phyloP scores from a whole-genome alignment of 495 filamentous ascomycete species.

The Trichoderma gamsii region DNA sequence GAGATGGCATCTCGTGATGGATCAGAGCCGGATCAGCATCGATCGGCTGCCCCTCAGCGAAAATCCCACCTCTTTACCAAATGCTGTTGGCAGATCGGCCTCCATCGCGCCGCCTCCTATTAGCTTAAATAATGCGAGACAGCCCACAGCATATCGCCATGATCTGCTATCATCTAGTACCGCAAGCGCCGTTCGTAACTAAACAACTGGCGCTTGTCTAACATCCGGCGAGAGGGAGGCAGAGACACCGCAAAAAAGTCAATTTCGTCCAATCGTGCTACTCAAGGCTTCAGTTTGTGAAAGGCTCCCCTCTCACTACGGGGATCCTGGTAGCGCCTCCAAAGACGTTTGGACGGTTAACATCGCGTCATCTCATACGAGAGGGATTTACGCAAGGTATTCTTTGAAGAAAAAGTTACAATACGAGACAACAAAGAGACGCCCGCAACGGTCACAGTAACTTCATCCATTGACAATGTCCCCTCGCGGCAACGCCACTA shows the following conservation, averaged over 20 bases:
- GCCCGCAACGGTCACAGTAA: not conserved
- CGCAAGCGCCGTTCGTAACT: not conserved
- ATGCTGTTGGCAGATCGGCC: not conserved
- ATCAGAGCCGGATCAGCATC: not conserved
- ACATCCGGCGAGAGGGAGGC: not conserved
- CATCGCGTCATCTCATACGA: not conserved
- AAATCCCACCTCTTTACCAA: not conserved
- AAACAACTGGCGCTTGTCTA: not conserved
- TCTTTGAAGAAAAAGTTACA: not conserved
- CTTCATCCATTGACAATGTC: not conserved
- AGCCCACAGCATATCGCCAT: conserved; percentile 5
- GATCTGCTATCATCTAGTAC: not conserved
- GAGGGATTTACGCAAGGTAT: too few species aligned
- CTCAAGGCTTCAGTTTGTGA: not conserved
- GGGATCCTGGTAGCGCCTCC: not conserved
- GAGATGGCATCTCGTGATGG: not conserved
- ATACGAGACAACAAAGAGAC: not conserved
- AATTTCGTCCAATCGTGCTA: conserved; percentile 2
- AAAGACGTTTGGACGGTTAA: not conserved
- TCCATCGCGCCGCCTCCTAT: not conserved
- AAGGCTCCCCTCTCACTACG: not conserved
- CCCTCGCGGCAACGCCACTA: not conserved
- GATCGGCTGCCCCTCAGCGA: conserved; percentile 3
- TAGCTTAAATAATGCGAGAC: not conserved
- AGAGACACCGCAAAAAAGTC: not conserved